Evolutionary conservation across 2,329 filamentous ascomycete genomes (phyloP), one percentile per base, ranked within the genome.

Genomic region (Aaosphaeria arxii): DNA sequence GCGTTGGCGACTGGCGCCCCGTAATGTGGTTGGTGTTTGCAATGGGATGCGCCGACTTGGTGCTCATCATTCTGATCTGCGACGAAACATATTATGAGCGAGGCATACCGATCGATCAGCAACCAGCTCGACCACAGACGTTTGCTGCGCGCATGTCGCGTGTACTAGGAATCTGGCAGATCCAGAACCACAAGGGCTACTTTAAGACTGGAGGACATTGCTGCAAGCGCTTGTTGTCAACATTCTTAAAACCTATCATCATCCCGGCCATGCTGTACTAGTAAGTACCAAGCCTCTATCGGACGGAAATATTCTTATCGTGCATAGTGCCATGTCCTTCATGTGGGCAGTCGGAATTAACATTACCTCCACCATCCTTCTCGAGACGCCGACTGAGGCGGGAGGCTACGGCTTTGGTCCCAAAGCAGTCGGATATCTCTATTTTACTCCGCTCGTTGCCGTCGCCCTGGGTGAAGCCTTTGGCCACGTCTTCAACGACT

Each of bases 401-500:
- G 57, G 57, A 9, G 59, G 59, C 11, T 63, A 63, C 44, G 55
- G 56, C 36, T 61, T 59, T 42, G 49, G 45, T 17, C 42, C 53
- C 13, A 55, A 53, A 39, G 57, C 57, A 7, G 50, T 64, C 30
- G 64, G 67, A 6, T 58, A 58, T 30, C 56, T 67, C n/a, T 67
- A 63, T 53, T 58, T 70, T 38, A 64, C 68, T 1, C 67, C 68
- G 4, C 64, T 70, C 40, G 57, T 71, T 30, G 68, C 64, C 6
- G 67, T 66, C 36, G 29, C 59, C 6, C 36, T 67, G 13, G 66
- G 64, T 13, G 65, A 69, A 48, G 31, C 58, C 32, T 69, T 63
- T 52, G 67, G 68, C 40, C 63, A 70, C 46, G 70, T 61, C 54
- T 69, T 70, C 57, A 70, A 70, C 49, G 66, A 70, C 49, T 69